Evolutionary conservation across 306 rosid genomes (phyloP).

Genomic region (Prunus dulcis): DNA sequence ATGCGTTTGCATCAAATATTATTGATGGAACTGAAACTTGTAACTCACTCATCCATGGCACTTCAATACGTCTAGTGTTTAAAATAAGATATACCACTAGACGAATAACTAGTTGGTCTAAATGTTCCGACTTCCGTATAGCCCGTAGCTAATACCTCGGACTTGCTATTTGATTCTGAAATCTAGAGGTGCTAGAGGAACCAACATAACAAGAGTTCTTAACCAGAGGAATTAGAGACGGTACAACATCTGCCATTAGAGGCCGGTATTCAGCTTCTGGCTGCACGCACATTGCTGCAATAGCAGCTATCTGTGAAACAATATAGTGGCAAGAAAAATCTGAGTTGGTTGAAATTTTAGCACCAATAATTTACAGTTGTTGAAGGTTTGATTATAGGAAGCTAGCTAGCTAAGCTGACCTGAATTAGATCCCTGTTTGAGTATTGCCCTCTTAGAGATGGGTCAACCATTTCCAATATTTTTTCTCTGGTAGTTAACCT

Average conservation of each 20-base stretch:
- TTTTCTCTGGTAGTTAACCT: slow-evolving; percentile 82
- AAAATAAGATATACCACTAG: too few relatives aligned
- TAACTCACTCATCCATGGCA: too few relatives aligned
- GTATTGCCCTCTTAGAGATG: slow-evolving; percentile 69
- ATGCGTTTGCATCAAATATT: too few relatives aligned
- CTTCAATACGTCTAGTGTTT: too few relatives aligned
- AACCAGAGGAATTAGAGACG: slow-evolving; percentile 77
- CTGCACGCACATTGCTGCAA: slow-evolving; percentile 99
- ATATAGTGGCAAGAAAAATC: background rate
- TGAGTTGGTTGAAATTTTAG: background rate
- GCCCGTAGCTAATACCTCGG: slow-evolving; percentile 16
- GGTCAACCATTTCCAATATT: slow-evolving; percentile 83
- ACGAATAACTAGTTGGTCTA: background rate
- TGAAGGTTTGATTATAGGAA: background rate
- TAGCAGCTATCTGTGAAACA: slow-evolving; percentile 67
- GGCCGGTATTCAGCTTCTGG: slow-evolving; percentile 98
- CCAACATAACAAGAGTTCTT: slow-evolving; percentile 39
- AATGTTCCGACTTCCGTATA: background rate
- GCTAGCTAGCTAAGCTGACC: slow-evolving; percentile 34
- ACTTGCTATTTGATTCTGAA: slow-evolving; percentile 48
- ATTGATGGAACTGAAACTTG: too few relatives aligned
- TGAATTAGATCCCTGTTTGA: slow-evolving; percentile 88
- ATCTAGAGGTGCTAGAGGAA: slow-evolving; percentile 27
- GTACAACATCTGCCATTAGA: slow-evolving; percentile 88
- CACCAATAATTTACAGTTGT: background rate